Evolutionary conservation across 352 stramenopile species (phyloP), one percentile per base, ranked within the genome.

Genomic region (Phytophthora europaea): DNA sequence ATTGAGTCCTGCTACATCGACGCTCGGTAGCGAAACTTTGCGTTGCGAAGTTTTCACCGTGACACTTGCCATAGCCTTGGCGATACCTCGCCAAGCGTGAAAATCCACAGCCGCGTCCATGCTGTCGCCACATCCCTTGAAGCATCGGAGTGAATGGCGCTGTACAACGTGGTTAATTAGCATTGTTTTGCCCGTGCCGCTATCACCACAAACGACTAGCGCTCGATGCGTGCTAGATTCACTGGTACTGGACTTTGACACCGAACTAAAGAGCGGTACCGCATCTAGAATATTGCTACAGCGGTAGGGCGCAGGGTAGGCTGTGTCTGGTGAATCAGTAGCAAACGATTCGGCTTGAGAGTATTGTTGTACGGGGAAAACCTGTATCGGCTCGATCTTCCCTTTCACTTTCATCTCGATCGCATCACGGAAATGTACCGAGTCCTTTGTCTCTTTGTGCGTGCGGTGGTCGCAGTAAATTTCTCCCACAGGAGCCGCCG

Each of bases 391-490:
- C 0, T 75, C 55, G 0, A 60, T 66, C 48, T 94, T 94, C 18
- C 87, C 87, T 68, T 96, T 93, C 45, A 94, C 85, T 2, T 70
- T 54, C 43, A 93, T 87, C 40, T 90, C 73, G 1, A 79, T 65
- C 7, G 62, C 53, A 10, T 80, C 65, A 23, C 81, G 73, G 61
- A 93, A 94, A 56, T 89, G 67, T 20, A 90, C 70, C 18, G 72
- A 83, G 36, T 84, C 81, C 23, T 90, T 85, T 0, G 82, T 89
- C 22, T 91, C 84, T 31, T 81, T 76, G 15, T 84, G 74, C 0
- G 88, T 95, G 22, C 81, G 73, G 48, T 91, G 81, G 45, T 97
- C 90, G 33, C 89, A 96, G 15, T 94, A 67, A n/a, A 95, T 92
- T 54, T 89, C 80, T 0, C 87, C 88, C 0, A 79, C 73, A 5